Evolutionary conservation across 805 yeast species (phyloP).

Genomic region (Hanseniaspora vineae): DNA sequence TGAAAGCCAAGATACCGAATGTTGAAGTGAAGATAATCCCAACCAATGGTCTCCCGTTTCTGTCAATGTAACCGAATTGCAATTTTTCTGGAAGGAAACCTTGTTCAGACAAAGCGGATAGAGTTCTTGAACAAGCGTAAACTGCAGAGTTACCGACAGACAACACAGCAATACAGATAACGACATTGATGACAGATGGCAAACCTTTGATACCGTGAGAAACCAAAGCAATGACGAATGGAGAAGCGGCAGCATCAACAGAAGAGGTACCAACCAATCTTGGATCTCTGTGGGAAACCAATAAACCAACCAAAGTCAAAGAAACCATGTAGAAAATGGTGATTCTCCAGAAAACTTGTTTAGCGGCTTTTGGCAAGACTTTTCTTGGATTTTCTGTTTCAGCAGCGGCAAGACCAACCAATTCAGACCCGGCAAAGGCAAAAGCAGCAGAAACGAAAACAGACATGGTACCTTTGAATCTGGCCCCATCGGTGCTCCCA

Average conservation of each 20-base stretch:
- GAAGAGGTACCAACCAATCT: slow-evolving; percentile 35
- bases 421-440: slow-evolving; percentile 41
- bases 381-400: slow-evolving; percentile 36
- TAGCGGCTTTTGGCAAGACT: slow-evolving; percentile 37
- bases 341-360: slow-evolving; percentile 46
- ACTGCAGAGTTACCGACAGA: slow-evolving; percentile 66
- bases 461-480: slow-evolving; percentile 41
- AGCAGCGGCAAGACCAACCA: slow-evolving; percentile 39
- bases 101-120: slow-evolving; percentile 49
- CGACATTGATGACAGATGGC: slow-evolving; percentile 56
- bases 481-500: slow-evolving; percentile 21
- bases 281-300: slow-evolving; percentile 33
- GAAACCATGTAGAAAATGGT: slow-evolving; percentile 35
- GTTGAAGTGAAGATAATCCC: slow-evolving; percentile 38
- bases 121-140: slow-evolving; percentile 54
- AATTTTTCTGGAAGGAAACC: slow-evolving; percentile 45
- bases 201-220: slow-evolving; percentile 52
- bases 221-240: slow-evolving; percentile 61
- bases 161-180: slow-evolving; percentile 50
- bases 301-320: slow-evolving; percentile 30
- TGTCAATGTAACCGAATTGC: slow-evolving; percentile 46
- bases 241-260: slow-evolving; percentile 59
- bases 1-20: slow-evolving; percentile 47
- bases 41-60: slow-evolving; percentile 53
- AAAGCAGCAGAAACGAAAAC: slow-evolving; percentile 45